Evolutionary conservation across 106 monocot species (phyloP), one percentile per base, ranked within the genome.

Genomic region (Acorus calamus): DNA sequence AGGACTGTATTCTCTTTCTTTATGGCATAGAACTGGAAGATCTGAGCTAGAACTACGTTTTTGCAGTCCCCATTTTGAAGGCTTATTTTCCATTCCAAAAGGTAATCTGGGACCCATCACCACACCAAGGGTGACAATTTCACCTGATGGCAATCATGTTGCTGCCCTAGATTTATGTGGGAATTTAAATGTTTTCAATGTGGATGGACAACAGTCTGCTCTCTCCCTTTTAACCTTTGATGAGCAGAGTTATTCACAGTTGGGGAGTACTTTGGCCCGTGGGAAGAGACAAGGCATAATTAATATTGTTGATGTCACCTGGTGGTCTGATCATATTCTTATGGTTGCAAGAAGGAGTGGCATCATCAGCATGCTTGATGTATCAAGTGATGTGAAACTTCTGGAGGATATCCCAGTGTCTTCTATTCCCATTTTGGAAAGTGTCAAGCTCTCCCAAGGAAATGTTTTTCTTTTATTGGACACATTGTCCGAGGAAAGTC

Each of bases 241-340:
- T 47, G 61, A 70, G 61, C 64, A 52, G 58, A 5, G 14, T 6
- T 48, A 67, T 8, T 49, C 63, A 48, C 3, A 42, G 6, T 7
- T 44, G 45, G 8, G 56, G 54, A 56, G 66, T 60, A 48, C 42
- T 60, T 52, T 53, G 61, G 57, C 63, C 43, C 46, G 3, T 54
- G 74, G 11, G 4, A 53, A 49, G 42, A 68, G 76, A 54, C 64
- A 69, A 48, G 73, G 51, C 64, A 45, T 88, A n/a, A 50, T 52
- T 66, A 79, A 76, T 66, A 59, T 82, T 71, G 44, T 69, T 66
- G 77, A 94, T 70, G 53, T 90, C 62, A 71, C 66, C 71, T 94
- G 94, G 94, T 94, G 94, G 94, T 64, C 84, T 47, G 84, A 86
- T 69, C 42, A 68, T 52, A 78, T 84, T 78, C 79, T 87, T 50